A percentile compares a stretch with the other conserved stretches of the same genome.
Evolutionary conservation across 2,329 filamentous ascomycete genomes (phyloP).

Genomic region (Microsporum canis): DNA sequence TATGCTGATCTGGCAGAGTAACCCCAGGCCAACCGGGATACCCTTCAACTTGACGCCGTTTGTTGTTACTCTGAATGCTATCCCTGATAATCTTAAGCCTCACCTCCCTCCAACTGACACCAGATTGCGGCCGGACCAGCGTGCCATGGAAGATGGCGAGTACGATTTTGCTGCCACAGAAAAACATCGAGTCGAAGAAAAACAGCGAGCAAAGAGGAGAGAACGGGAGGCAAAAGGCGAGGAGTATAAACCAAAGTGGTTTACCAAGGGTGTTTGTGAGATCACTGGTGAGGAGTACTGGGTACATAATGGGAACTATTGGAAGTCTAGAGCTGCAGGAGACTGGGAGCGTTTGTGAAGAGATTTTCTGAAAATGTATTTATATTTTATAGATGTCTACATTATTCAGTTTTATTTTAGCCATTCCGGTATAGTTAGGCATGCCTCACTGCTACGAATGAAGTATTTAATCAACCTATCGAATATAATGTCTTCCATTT

Average conservation of each 20-base stretch:
- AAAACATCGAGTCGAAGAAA: conserved; percentile 90
- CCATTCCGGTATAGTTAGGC: background rate
- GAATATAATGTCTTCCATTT: no score
- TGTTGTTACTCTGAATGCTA: conserved; percentile 83
- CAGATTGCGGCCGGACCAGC: conserved; percentile 81
- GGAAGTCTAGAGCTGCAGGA: conserved; percentile 53
- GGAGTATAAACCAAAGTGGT: conserved; percentile 78
- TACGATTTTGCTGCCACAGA: conserved; percentile 88
- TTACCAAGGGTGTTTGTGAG: conserved; percentile 58
- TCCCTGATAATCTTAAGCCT: conserved; percentile 67
- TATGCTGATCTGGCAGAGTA: conserved; percentile 86
- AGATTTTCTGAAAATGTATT: conserved; percentile 49
- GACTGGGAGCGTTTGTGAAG: conserved; percentile 65
- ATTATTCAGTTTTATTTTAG: background rate
- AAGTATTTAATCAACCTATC: no score
- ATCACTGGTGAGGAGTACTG: conserved; percentile 83
- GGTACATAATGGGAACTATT: conserved; percentile 82
- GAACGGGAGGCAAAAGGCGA: conserved; percentile 65
- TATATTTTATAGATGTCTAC: background rate
- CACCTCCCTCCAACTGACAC: conserved; percentile 87
- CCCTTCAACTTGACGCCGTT: conserved; percentile 98
- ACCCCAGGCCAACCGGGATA: conserved; percentile 67
- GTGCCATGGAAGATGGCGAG: conserved; percentile 97
- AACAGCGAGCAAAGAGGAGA: conserved; percentile 65
- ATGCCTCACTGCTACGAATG: no score